These are phyloP conservation scores for Amauroascus niger DNA, from an alignment of 2,329 filamentous ascomycete genomes.

Conservation along the genomic window DNA sequence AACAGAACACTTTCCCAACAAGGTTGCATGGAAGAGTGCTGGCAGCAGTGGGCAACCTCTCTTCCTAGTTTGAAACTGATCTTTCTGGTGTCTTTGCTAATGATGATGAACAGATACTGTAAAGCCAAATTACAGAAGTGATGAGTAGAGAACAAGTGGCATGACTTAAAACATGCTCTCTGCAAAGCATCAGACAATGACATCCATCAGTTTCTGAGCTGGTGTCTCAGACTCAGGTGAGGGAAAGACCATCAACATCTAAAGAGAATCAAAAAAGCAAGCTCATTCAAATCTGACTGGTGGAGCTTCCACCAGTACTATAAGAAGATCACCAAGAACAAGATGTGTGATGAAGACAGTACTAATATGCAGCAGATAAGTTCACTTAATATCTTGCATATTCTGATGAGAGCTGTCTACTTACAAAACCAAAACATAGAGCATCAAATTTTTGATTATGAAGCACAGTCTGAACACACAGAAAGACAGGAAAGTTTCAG, in stretches of 20 bases:
- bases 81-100: background rate
- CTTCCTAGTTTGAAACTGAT: conserved; percentile 1
- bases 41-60: background rate
- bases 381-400: background rate
- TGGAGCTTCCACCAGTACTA: background rate
- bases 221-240: background rate
- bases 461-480: background rate
- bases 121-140: background rate
- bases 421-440: background rate
- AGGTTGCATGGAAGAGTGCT: background rate
- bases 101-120: background rate
- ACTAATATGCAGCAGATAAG: background rate
- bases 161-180: background rate
- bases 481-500: background rate
- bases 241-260: background rate
- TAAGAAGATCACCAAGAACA: conserved; percentile 4
- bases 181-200: background rate
- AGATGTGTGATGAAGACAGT: conserved; percentile 1
- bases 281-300: conserved; percentile 2
- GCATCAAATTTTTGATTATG: background rate
- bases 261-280: background rate
- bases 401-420: background rate
- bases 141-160: background rate
- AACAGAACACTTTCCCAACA: background rate
- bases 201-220: background rate